Percentiles rank a stretch among this genome's conserved stretches.
These are phyloP conservation scores for Cenchrus fungigraminus DNA, from an alignment of 176 grass and related monocot genomes.

Conservation along the genomic window DNA sequence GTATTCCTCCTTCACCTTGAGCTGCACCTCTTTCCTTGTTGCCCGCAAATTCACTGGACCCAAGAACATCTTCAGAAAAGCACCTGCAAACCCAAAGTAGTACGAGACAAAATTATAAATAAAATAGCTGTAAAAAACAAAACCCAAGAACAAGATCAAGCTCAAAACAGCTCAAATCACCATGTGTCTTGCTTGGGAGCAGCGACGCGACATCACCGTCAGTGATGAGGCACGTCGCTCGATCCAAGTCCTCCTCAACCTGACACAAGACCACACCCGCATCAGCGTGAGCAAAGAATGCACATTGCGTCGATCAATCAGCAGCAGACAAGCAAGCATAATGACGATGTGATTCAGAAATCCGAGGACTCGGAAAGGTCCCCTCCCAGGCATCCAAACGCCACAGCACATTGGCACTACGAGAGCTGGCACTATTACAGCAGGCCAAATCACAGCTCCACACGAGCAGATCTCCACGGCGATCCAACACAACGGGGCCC, in stretches of 20 bases:
- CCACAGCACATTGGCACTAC: neutral
- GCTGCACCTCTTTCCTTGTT: conserved; percentile 88
- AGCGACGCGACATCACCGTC: conserved; percentile 75
- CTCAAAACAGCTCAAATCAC: conserved; percentile 43
- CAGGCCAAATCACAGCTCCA: conserved; percentile 20
- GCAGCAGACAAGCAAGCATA: neutral
- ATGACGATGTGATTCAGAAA: neutral
- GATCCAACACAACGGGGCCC: conserved; percentile 23
- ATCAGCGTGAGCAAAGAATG: conserved; percentile 31
- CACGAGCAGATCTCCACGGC: conserved; percentile 44
- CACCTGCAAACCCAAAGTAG: conserved; percentile 45
- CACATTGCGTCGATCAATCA: conserved; percentile 24
- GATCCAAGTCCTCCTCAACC: conserved; percentile 90
- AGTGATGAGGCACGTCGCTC: conserved; percentile 66
- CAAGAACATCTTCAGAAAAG: conserved; percentile 87
- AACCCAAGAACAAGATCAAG: conserved; percentile 16
- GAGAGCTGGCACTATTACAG: neutral
- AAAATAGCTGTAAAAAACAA: neutral
- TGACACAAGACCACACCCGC: conserved; percentile 35
- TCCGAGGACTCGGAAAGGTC: neutral
- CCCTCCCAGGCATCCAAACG: neutral
- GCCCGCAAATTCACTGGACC: conserved; percentile 90
- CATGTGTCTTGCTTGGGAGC: conserved; percentile 73
- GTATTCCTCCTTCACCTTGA: conserved; percentile 98
- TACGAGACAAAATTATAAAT: neutral